phyloP scores from a whole-genome alignment of 768 basidiomycete genomes.

The Suillus placidus region DNA sequence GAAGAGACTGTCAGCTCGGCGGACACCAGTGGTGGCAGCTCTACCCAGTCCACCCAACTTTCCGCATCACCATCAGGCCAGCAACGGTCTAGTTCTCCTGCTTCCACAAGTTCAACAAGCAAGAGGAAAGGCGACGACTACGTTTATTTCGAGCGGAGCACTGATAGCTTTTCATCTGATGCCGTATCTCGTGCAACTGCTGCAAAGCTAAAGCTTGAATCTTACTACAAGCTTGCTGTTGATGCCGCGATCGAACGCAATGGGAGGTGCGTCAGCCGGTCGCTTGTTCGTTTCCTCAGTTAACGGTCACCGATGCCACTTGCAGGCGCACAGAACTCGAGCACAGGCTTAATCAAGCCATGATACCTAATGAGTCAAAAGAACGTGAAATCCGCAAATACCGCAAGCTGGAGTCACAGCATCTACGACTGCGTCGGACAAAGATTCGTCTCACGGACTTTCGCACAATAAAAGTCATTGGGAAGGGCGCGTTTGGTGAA shows the following conservation, averaged over 20 bases:
- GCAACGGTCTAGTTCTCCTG: constrained; percentile 34
- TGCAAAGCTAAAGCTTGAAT: constrained; percentile 95
- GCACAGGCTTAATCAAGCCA: constrained; percentile 75
- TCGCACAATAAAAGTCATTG: constrained; percentile 96
- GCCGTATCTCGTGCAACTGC: constrained; percentile 89
- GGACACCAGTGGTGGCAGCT: neutral
- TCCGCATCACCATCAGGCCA: constrained; percentile 21
- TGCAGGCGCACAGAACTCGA: constrained; percentile 87
- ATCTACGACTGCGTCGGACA: constrained; percentile 89
- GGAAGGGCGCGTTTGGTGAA: constrained; percentile 98
- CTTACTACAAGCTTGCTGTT: constrained; percentile 97
- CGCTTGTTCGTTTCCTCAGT: constrained; percentile 8
- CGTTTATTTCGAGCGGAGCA: constrained; percentile 93
- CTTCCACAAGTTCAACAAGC: constrained; percentile 31
- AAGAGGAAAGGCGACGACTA: constrained; percentile 54
- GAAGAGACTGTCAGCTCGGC: constrained; percentile 17
- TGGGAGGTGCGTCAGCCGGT: constrained; percentile 62
- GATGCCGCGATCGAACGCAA: constrained; percentile 96
- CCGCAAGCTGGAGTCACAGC: constrained; percentile 84
- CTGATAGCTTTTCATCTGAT: constrained; percentile 79
- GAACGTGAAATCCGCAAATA: constrained; percentile 87
- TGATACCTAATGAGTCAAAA: constrained; percentile 78
- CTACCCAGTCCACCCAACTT: constrained; percentile 1
- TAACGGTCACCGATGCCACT: constrained; percentile 10
- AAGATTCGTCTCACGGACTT: constrained; percentile 94